Base-by-base conservation (phyloP, 441 rosid genomes). In the Aquilaria agallochum region DNA sequence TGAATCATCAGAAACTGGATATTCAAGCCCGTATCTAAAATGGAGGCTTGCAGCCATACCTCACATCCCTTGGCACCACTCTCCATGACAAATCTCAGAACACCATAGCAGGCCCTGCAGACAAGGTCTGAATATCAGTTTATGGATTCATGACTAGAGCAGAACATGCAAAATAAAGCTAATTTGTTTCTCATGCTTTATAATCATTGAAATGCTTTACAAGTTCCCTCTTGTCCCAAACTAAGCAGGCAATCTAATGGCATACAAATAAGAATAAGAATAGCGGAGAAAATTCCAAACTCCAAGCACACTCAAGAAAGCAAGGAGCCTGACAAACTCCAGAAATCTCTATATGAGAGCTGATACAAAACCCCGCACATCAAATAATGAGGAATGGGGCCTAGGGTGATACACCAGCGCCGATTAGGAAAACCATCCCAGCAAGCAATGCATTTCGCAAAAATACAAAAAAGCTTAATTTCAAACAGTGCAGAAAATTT, bases 41-140 rank as follows among this genome's bases (percentile, higher is more conserved):
- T 51, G 1, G 11, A 63, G 6, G 8, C 15, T 50, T 13, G 1
- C 1, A 9, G 20, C 14, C 53, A 62, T 2, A 82, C 90, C 83
- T 85, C 91, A 20, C 88, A 85, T 65, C 91, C 91, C 78, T 85
- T 85, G 8, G 91, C 85, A 30, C 88, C 88, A 71, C 78, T 85
- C 83, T 85, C 88, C 91, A 85, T 85, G 56, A 85, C 77, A 67
- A 80, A 85, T 56, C 91, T 80, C 66, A 83, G 72, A 4, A 85
- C 88, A 74, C 86, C 91, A 64, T 79, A 85, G 75, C 91, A 83
- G 3, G 88, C 88, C 75, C 86, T 85, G 42, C 30, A 44, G 44
- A 36, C 36, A 54, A 15, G n/a, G 9, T 40, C 9, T 40, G 45
- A 40, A 40, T 40, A 40, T 40, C 45, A 40, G 9, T 40, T 40